Evolutionary conservation across 2,329 filamentous ascomycete genomes (phyloP).

Genomic region (Colletotrichum lindemuthianum): DNA sequence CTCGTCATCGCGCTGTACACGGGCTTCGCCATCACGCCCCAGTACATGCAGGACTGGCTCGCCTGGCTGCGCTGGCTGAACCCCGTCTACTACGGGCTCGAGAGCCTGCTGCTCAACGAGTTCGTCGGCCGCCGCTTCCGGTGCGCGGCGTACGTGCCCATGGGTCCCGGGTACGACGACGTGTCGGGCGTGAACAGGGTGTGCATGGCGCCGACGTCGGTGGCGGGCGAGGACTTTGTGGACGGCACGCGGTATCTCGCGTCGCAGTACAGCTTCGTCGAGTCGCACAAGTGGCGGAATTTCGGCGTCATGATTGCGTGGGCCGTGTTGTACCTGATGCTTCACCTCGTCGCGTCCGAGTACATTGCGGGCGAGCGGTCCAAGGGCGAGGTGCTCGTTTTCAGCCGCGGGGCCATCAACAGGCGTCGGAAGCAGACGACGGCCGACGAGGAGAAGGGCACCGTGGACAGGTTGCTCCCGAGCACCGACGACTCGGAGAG

Average conservation of each 20-base stretch:
- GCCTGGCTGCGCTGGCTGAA: slow-evolving; percentile 74
- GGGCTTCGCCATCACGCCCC: slow-evolving; percentile 54
- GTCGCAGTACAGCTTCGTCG: slow-evolving; percentile 57
- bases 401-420: slow-evolving; percentile 13
- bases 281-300: slow-evolving; percentile 65
- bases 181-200: slow-evolving; percentile 45
- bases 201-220: slow-evolving; percentile 60
- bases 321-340: neutral
- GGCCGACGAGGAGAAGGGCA: neutral
- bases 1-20: slow-evolving; percentile 56
- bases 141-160: slow-evolving; percentile 53
- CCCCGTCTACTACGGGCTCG: slow-evolving; percentile 70
- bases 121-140: slow-evolving; percentile 57
- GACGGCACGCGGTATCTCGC: slow-evolving; percentile 59
- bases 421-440: slow-evolving; percentile 37
- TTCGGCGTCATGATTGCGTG: slow-evolving; percentile 58
- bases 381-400: slow-evolving; percentile 28
- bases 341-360: slow-evolving; percentile 26
- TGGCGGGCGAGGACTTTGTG: slow-evolving; percentile 55
- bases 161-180: slow-evolving; percentile 41
- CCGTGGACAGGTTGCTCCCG: neutral
- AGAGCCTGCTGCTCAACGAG: slow-evolving; percentile 71
- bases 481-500: neutral
- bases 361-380: slow-evolving; percentile 20
- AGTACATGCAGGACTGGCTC: slow-evolving; percentile 59